These are phyloP conservation scores for Wickerhamiella azyma DNA, from an alignment of 805 yeast genomes.

Conservation along the genomic window DNA sequence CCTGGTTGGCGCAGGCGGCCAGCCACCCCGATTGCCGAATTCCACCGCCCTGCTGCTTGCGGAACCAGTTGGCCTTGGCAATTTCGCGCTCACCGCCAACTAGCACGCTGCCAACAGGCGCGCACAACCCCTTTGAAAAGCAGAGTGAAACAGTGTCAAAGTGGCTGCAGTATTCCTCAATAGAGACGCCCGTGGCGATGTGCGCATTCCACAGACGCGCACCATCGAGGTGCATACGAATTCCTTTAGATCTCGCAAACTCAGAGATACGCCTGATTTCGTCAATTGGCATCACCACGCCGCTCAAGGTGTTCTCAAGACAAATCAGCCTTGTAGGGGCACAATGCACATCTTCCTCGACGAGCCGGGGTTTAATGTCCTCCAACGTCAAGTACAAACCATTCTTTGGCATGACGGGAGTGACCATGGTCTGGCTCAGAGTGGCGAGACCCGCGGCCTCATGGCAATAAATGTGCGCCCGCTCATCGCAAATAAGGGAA, in stretches of 20 bases:
- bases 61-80: conserved; percentile 65
- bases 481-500: conserved; percentile 70
- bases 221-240: conserved; percentile 76
- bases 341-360: conserved; percentile 70
- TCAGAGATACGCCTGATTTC: conserved; percentile 58
- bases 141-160: conserved; percentile 88
- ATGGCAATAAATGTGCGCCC: conserved; percentile 68
- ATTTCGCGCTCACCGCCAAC: conserved; percentile 54
- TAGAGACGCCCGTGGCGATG: conserved; percentile 52
- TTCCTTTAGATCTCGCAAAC: conserved; percentile 48
- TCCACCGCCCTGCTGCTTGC: conserved; percentile 90
- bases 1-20: conserved; percentile 65
- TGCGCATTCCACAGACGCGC: conserved; percentile 94
- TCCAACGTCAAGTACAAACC: conserved; percentile 67
- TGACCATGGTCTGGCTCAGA: conserved; percentile 83
- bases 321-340: conserved; percentile 82
- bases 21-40: conserved; percentile 78
- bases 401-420: conserved; percentile 65
- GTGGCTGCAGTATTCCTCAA: conserved; percentile 55
- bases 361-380: conserved; percentile 51
- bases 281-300: conserved; percentile 64
- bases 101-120: conserved; percentile 81
- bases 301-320: conserved; percentile 80
- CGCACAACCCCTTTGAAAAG: conserved; percentile 79
- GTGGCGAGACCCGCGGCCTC: conserved; percentile 91